Base-by-base conservation (phyloP, 139 green algal species). In the Chlorella sp. region DNA sequence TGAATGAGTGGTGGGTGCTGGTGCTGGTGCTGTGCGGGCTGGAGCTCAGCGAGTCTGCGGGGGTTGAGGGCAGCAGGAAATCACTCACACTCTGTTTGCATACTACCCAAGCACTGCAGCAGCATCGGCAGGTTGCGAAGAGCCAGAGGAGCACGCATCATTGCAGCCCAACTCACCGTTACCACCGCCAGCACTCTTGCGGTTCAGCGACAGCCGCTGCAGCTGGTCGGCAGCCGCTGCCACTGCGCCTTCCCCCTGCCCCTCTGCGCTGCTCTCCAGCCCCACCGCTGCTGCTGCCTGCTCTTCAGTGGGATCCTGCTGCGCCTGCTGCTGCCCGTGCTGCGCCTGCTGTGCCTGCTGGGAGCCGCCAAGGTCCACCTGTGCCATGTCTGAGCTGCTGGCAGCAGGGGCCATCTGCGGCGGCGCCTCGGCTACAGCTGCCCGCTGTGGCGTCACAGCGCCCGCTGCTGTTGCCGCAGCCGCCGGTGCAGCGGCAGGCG, bases 11-110 rank as follows among this genome's bases (percentile, higher is more conserved):
- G 40, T 83, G 60, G 41, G 77, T 83, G 77, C 77, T 83, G 41
- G 77, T 83, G 77, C 77, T 83, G 56, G 77, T 46, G 77, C 77
- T 83, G 77, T 43, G 77, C 2, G 77, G 77, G 77, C 77, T 83
- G 60, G 77, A 83, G 28, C 36, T 46, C 1, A 43, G 58, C 4
- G 77, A 60, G 16, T 73, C 77, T 83, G 77, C 77, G 34, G 60
- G 30, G 28, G 51, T 36, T 1, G 0, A 56, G 34, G 76, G 28
- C 22, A 36, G 41, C 24, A 58, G 41, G 28, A 7, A 30, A 20
- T 24, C 8, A 20, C 28, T 65, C 30, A 6, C 22, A 20, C 56
- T 32, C 8, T 65, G 56, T 28, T 19, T 65, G 11, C 30, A 24
- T 65, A 24, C 8, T 28, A 48, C 36, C 5, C 19, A 51, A 75